phyloP scores from a whole-genome alignment of 2,329 filamentous ascomycete species.

The Aaosphaeria pasadenensis region DNA sequence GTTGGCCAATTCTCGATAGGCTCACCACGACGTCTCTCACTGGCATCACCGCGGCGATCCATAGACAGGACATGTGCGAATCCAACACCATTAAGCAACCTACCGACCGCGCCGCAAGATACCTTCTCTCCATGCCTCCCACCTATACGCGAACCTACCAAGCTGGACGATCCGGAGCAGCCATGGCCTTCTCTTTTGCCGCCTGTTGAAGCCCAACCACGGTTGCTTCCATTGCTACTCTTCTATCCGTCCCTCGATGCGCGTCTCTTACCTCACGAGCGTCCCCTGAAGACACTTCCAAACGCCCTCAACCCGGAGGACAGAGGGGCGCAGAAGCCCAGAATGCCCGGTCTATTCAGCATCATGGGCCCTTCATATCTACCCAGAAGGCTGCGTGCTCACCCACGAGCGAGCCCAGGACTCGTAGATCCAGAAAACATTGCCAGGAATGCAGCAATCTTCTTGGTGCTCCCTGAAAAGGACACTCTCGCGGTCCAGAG shows the following conservation, averaged over 20 bases:
- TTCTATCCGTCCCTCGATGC: slow-evolving; percentile 45
- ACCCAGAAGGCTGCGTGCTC: slow-evolving; percentile 32
- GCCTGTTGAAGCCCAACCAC: slow-evolving; percentile 27
- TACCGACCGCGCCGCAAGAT: not conserved
- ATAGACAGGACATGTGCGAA: too few species aligned
- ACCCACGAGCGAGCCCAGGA: slow-evolving; percentile 42
- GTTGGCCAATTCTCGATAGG: slow-evolving; percentile 14
- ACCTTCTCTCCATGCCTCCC: slow-evolving; percentile 25
- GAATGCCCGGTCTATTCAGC: slow-evolving; percentile 34
- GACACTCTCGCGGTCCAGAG: slow-evolving; percentile 42
- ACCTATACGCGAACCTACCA: slow-evolving; percentile 23
- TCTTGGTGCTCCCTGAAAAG: slow-evolving; percentile 42
- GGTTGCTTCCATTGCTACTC: slow-evolving; percentile 39
- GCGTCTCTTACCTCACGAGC: slow-evolving; percentile 40
- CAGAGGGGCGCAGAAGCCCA: slow-evolving; percentile 24
- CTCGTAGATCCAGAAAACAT: slow-evolving; percentile 31
- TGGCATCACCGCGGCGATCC: not conserved
- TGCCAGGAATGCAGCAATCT: slow-evolving; percentile 38
- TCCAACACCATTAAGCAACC: not conserved
- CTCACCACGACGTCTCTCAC: not conserved
- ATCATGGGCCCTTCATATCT: slow-evolving; percentile 43
- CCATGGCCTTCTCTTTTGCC: slow-evolving; percentile 39
- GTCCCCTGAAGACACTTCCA: slow-evolving; percentile 34
- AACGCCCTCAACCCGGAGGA: slow-evolving; percentile 32
- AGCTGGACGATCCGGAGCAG: slow-evolving; percentile 27